These are phyloP conservation scores for Lipomyces lipofer DNA, from an alignment of 805 yeast species.

Conservation along the genomic window DNA sequence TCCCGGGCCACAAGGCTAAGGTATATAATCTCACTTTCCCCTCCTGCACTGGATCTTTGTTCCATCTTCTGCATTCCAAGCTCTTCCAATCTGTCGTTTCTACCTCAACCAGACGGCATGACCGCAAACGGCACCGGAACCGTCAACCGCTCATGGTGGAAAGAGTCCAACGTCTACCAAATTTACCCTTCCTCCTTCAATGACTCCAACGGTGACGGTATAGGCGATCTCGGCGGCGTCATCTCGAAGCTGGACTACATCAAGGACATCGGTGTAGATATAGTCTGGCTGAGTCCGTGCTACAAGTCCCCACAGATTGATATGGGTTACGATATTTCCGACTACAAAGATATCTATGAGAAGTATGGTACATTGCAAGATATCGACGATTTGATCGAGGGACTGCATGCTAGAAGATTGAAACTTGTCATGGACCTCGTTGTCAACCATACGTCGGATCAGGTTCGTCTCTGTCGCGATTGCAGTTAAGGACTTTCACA, in stretches of 20 bases:
- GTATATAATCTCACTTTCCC: too few species aligned
- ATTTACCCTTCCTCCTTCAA: slow-evolving; percentile 64
- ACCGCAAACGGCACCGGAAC: too few species aligned
- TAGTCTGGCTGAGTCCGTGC: slow-evolving; percentile 60
- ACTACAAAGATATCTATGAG: slow-evolving; percentile 54
- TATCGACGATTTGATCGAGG: slow-evolving; percentile 48
- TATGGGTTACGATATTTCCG: slow-evolving; percentile 63
- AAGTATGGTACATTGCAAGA: not conserved
- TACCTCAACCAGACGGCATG: too few species aligned
- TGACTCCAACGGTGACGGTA: slow-evolving; percentile 60
- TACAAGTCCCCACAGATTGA: slow-evolving; percentile 61
- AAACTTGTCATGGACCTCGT: slow-evolving; percentile 58
- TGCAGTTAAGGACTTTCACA: not conserved
- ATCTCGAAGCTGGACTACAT: slow-evolving; percentile 54
- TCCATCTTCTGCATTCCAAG: too few species aligned
- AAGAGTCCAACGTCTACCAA: slow-evolving; percentile 46
- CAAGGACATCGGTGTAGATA: slow-evolving; percentile 51
- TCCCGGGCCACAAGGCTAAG: too few species aligned
- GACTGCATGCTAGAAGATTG: slow-evolving; percentile 52
- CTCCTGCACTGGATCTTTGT: too few species aligned
- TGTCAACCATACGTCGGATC: slow-evolving; percentile 56
- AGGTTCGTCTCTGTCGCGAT: not conserved
- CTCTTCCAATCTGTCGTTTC: too few species aligned
- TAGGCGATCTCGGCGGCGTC: slow-evolving; percentile 58
- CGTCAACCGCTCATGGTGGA: not conserved